These are phyloP conservation scores for Trichoderma virens DNA, from an alignment of 495 filamentous ascomycete species.

Conservation along the genomic window DNA sequence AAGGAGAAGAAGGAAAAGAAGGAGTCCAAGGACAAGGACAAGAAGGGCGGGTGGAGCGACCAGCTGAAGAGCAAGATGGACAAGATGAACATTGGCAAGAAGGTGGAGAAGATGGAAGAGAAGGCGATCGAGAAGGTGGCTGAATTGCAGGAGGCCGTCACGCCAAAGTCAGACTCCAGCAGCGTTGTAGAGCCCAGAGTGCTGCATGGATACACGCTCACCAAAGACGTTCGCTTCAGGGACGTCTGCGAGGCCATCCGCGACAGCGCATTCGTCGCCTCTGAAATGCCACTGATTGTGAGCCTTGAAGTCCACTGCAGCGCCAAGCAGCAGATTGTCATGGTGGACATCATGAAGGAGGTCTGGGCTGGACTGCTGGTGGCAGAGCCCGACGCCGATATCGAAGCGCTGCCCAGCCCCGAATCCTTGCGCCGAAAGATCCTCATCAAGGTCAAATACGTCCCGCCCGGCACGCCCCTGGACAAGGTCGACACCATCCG, in stretches of 20 bases:
- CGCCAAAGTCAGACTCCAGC: conserved; percentile 10
- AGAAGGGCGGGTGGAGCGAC: conserved; percentile 10
- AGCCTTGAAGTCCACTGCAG: conserved; percentile 90
- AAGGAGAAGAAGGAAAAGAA: conserved; percentile 14
- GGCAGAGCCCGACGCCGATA: conserved; percentile 43
- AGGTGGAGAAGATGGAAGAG: conserved; percentile 20
- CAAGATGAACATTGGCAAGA: conserved; percentile 33
- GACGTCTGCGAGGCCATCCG: conserved; percentile 73
- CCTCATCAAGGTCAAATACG: conserved; percentile 82
- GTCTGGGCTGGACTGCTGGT: conserved; percentile 71
- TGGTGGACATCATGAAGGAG: conserved; percentile 86
- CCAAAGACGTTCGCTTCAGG: conserved; percentile 77
- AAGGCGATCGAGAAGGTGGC: conserved; percentile 29
- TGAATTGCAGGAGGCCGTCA: neutral
- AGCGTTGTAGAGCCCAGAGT: conserved; percentile 61
- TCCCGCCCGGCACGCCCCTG: conserved; percentile 36
- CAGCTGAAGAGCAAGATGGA: conserved; percentile 30
- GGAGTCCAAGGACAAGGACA: conserved; percentile 30
- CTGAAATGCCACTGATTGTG: conserved; percentile 74
- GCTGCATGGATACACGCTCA: conserved; percentile 83
- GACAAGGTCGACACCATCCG: conserved; percentile 13
- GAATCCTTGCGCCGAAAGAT: conserved; percentile 66
- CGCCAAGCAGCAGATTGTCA: conserved; percentile 69
- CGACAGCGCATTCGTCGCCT: conserved; percentile 65
- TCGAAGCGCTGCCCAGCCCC: conserved; percentile 52